Evolutionary conservation across 2,329 filamentous ascomycete species (phyloP).

Genomic region (Tympanopsis confertula): DNA sequence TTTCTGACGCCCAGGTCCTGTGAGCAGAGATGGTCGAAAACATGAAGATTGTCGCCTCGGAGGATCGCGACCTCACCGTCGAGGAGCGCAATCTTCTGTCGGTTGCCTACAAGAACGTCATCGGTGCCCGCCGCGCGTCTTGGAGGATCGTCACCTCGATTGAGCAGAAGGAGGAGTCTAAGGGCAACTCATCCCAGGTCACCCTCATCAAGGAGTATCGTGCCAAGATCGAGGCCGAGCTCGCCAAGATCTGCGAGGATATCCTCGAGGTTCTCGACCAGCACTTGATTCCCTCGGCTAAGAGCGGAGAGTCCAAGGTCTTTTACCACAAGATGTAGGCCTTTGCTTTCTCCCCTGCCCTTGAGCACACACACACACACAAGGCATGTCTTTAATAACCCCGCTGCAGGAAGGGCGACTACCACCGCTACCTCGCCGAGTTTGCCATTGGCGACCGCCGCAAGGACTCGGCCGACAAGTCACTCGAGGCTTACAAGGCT

Average conservation of each 20-base stretch:
- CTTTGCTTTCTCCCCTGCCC: constrained; percentile 2
- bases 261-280: constrained; percentile 90
- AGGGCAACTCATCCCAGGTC: constrained; percentile 90
- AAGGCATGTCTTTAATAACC: constrained; percentile 5
- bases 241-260: constrained; percentile 95
- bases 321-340: constrained; percentile 99
- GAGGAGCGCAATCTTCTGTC: constrained; percentile 97
- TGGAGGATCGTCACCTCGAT: constrained; percentile 98
- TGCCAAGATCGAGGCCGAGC: constrained; percentile 93
- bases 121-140: constrained; percentile 88
- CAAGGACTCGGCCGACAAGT: constrained; percentile 87
- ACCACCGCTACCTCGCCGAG: constrained; percentile 97
- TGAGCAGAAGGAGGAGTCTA: constrained; percentile 99
- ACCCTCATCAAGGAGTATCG: constrained; percentile 93
- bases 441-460: constrained; percentile 90
- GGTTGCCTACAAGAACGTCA: constrained; percentile 98
- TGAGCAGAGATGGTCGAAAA: constrained; percentile 93
- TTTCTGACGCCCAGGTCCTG: not conserved
- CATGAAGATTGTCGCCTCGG: constrained; percentile 96
- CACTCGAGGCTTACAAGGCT: constrained; percentile 90
- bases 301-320: constrained; percentile 95
- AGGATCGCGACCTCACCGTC: constrained; percentile 71
- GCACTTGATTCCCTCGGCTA: constrained; percentile 85
- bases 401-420: constrained; percentile 82
- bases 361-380: not conserved